Conservation (phyloP, 495 filamentous ascomycete species). For the Tuber indicum region DNA sequence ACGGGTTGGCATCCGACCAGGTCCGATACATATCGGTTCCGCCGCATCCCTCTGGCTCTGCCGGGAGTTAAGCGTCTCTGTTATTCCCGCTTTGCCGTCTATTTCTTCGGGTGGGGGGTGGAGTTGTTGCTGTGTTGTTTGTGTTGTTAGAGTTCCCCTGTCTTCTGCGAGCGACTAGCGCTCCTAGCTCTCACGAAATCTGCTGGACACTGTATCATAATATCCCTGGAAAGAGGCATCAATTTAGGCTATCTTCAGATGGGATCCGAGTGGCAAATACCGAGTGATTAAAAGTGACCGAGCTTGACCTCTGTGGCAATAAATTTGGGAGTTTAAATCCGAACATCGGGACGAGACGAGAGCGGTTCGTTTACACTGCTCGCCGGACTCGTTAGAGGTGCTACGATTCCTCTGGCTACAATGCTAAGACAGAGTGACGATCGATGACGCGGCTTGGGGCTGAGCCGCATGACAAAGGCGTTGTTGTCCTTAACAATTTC, state of each 20-base stretch:
- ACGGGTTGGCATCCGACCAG: not conserved
- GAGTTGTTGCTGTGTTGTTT: not conserved
- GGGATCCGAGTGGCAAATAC: not conserved
- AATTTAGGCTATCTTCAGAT: not conserved
- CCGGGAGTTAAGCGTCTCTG: not conserved
- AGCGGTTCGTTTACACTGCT: not conserved
- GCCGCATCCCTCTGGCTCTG: not conserved
- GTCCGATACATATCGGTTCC: not conserved
- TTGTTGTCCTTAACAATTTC: constrained; percentile 9
- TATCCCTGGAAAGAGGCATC: not conserved
- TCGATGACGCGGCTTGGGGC: constrained; percentile 1
- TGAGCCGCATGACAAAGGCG: constrained; percentile 27
- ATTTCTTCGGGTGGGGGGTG: not conserved
- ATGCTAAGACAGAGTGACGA: not conserved
- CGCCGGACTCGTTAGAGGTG: not conserved
- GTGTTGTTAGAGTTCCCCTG: not conserved
- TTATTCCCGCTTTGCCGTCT: not conserved
- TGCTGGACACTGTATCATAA: not conserved
- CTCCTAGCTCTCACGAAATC: not conserved
- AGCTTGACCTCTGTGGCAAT: not conserved
- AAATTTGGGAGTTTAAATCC: not conserved
- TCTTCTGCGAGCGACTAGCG: not conserved
- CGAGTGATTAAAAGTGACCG: not conserved
- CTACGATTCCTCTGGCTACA: not conserved
- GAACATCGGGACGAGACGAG: not conserved